A percentile compares a stretch with the other conserved stretches of the same genome.
Conservation (phyloP, 108 stramenopile species). For the Pseudonitzschia delicatissima region DNA sequence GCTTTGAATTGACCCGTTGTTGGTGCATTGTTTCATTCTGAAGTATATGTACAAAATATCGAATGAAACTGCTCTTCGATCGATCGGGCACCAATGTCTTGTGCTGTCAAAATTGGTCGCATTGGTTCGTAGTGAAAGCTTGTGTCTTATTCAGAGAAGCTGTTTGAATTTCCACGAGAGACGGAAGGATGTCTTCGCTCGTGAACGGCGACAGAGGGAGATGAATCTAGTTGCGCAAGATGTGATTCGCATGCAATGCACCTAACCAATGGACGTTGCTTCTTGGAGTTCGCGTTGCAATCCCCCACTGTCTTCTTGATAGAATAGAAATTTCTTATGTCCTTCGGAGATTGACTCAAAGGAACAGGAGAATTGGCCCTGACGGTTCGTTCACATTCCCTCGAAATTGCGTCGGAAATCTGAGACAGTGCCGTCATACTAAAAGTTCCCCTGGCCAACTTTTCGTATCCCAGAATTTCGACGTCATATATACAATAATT, state of each 20-base stretch:
- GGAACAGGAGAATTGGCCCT: neutral
- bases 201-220: neutral
- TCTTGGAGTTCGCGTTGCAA: neutral
- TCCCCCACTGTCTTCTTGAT: neutral
- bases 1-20: too few relatives aligned
- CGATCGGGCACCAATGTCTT: too few relatives aligned
- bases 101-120: too few relatives aligned
- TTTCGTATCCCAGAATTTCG: neutral
- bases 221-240: neutral
- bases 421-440: neutral
- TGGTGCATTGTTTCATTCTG: too few relatives aligned
- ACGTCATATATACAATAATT: too few relatives aligned
- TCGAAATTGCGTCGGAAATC: neutral
- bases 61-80: too few relatives aligned
- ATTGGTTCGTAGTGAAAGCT: too few relatives aligned
- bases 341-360: neutral
- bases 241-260: constrained; percentile 3
- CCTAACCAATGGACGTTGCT: neutral
- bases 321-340: neutral
- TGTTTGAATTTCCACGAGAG: too few relatives aligned
- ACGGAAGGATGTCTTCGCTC: too few relatives aligned
- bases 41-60: too few relatives aligned
- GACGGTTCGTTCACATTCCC: neutral
- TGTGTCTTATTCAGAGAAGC: too few relatives aligned
- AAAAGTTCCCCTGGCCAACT: neutral